Evolutionary conservation across 2,329 filamentous ascomycete species (phyloP).

Genomic region (Akanthomyces muscarius): DNA sequence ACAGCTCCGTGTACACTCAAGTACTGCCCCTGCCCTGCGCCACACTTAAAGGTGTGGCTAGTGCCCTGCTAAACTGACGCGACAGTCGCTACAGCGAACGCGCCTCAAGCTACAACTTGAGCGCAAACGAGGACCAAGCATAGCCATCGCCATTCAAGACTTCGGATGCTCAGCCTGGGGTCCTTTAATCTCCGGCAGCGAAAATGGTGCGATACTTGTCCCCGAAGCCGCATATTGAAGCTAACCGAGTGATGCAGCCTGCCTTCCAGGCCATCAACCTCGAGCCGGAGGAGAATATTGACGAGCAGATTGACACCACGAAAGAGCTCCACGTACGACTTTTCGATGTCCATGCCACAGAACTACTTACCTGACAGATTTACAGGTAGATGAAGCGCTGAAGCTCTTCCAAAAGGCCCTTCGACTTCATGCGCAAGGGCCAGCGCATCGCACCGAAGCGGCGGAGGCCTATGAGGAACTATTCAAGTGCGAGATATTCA

Average conservation of each 20-base stretch:
- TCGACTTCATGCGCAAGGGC: constrained; percentile 86
- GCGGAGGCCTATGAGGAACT: constrained; percentile 76
- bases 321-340: constrained; percentile 74
- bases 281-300: constrained; percentile 83
- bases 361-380: background rate
- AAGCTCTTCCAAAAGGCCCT: constrained; percentile 91
- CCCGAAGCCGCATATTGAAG: background rate
- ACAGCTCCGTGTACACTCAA: background rate
- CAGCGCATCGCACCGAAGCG: constrained; percentile 70
- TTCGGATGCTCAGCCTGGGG: constrained; percentile 8
- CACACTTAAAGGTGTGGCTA: constrained; percentile 16
- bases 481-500: constrained; percentile 91
- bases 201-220: constrained; percentile 6
- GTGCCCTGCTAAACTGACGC: constrained; percentile 3
- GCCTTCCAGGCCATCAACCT: constrained; percentile 88
- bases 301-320: constrained; percentile 91
- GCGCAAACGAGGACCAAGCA: background rate
- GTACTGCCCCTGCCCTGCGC: background rate
- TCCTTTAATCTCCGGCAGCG: constrained; percentile 12
- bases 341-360: background rate
- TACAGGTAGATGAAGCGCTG: constrained; percentile 83
- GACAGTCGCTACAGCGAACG: background rate
- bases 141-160: background rate
- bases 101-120: background rate
- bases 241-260: constrained; percentile 37